Conservation (phyloP, 805 yeast genomes). For the Pichia insulana region DNA sequence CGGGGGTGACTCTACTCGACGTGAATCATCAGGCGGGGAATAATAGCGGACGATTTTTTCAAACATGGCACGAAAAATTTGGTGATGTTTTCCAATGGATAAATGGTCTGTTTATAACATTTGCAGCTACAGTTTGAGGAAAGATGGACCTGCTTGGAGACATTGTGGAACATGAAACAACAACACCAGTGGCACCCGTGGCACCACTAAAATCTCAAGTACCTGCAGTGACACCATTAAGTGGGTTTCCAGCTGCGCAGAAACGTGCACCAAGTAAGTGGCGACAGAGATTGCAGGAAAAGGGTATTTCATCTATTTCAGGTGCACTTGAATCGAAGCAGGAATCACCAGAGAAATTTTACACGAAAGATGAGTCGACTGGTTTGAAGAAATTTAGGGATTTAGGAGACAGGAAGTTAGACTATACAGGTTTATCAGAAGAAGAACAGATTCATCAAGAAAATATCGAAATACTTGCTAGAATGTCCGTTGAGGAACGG, state of each 20-base stretch:
- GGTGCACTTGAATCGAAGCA: conserved; percentile 11
- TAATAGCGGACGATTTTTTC: neutral
- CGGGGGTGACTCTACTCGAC: neutral
- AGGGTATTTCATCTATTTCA: conserved; percentile 25
- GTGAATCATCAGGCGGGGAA: neutral
- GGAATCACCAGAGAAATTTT: conserved; percentile 1
- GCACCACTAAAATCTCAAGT: conserved; percentile 25
- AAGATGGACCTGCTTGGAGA: conserved; percentile 65
- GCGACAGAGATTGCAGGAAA: conserved; percentile 35
- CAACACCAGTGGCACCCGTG: conserved; percentile 8
- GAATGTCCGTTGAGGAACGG: conserved; percentile 61
- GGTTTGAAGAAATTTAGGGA: conserved; percentile 13
- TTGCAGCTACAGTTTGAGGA: too few relatives aligned
- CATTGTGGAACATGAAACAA: conserved; percentile 51
- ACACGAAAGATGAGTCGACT: conserved; percentile 4
- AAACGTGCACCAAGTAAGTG: conserved; percentile 35
- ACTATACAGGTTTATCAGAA: conserved; percentile 37
- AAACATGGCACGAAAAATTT: neutral
- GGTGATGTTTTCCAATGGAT: neutral
- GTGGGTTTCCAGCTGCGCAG: conserved; percentile 7
- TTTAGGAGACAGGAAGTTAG: conserved; percentile 10
- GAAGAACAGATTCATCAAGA: conserved; percentile 71
- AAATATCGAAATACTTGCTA: conserved; percentile 51
- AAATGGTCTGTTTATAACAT: too few relatives aligned
- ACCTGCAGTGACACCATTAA: conserved; percentile 5